These are phyloP conservation scores for Mycena leptocephala DNA, from an alignment of 768 basidiomycete species.

Conservation along the genomic window DNA sequence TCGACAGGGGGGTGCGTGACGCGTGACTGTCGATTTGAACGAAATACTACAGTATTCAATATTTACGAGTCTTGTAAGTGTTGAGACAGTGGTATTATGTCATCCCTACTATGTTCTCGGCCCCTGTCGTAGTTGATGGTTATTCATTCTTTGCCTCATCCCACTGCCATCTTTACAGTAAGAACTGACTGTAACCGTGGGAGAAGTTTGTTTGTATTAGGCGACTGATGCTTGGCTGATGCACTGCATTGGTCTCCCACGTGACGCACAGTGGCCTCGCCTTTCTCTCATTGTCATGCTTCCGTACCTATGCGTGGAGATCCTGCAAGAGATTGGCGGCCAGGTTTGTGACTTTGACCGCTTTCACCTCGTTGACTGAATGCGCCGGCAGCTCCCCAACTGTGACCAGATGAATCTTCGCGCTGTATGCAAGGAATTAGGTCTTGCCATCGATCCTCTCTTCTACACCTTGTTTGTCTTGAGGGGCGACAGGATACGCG, in stretches of 20 bases:
- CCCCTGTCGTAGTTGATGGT: too few species aligned
- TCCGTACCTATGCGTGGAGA: neutral
- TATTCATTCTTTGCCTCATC: too few species aligned
- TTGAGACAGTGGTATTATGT: too few species aligned
- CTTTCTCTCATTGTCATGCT: neutral
- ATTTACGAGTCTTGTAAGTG: too few species aligned
- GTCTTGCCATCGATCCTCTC: neutral
- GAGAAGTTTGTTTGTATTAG: too few species aligned
- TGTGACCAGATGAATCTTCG: slow-evolving; percentile 6
- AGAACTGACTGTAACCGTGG: too few species aligned
- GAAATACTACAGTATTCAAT: too few species aligned
- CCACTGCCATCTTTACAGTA: too few species aligned
- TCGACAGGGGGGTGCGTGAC: too few species aligned
- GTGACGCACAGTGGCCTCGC: neutral
- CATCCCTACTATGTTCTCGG: too few species aligned
- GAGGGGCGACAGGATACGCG: neutral
- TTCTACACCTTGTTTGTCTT: neutral
- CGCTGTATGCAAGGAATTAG: slow-evolving; percentile 1
- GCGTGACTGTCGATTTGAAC: too few species aligned
- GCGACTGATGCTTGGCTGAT: too few species aligned
- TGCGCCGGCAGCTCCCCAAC: neutral
- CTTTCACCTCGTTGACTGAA: neutral
- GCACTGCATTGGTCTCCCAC: neutral
- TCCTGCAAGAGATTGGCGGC: neutral
- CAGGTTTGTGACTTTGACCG: neutral